phyloP scores from a whole-genome alignment of 2,329 filamentous ascomycete genomes.

The Aspergillus transmontanensis region DNA sequence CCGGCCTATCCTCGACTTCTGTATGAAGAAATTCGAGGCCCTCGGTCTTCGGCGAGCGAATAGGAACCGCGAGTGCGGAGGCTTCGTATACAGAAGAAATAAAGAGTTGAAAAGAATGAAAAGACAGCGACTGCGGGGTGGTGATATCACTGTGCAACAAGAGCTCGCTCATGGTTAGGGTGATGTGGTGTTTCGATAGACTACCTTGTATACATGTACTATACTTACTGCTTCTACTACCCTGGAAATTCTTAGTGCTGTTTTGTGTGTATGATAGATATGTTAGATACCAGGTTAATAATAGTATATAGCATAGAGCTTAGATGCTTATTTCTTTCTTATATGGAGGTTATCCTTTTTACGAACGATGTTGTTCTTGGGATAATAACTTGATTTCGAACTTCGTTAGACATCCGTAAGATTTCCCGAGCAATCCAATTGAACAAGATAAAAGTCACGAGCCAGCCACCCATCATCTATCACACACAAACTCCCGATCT shows the following conservation, averaged over 20 bases:
- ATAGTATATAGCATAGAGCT: background rate
- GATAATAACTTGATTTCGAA: background rate
- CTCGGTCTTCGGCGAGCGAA: slow-evolving; percentile 31
- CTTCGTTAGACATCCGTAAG: background rate
- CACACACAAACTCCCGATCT: background rate
- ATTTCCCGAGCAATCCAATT: background rate
- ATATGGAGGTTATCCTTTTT: background rate
- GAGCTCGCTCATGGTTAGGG: background rate
- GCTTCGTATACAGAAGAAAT: slow-evolving; percentile 28
- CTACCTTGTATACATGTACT: background rate
- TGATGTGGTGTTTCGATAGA: background rate
- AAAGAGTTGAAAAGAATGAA: slow-evolving; percentile 9
- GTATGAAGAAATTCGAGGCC: slow-evolving; percentile 33
- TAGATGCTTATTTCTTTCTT: background rate
- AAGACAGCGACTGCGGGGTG: background rate
- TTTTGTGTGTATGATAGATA: background rate
- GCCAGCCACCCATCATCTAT: slow-evolving; percentile 2
- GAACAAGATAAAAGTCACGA: background rate
- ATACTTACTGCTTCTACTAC: background rate
- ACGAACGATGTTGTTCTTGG: background rate
- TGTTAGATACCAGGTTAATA: slow-evolving; percentile 1
- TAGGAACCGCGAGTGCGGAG: slow-evolving; percentile 38
- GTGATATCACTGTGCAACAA: background rate
- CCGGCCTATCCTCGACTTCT: slow-evolving; percentile 34
- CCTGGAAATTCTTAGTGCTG: background rate